These are phyloP conservation scores for Euphorbia schlechtendalii DNA, from an alignment of 441 rosid species.

Conservation along the genomic window DNA sequence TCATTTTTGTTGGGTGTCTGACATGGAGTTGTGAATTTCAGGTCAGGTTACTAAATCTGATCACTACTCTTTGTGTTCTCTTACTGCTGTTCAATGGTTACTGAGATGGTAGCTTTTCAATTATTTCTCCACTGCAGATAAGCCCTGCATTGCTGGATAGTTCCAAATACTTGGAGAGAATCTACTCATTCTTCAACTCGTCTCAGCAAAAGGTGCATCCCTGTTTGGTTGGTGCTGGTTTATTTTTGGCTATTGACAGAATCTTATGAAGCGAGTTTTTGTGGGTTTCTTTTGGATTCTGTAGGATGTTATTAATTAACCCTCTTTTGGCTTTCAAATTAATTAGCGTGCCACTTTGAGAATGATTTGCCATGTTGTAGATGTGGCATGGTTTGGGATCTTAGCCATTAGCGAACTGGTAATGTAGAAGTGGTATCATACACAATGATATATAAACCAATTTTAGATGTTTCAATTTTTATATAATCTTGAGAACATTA, in stretches of 20 bases:
- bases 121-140: background rate
- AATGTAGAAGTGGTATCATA: too few relatives aligned
- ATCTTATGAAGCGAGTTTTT: too few relatives aligned
- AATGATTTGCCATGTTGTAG: background rate
- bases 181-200: background rate
- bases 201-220: background rate
- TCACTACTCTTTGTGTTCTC: background rate
- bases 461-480: too few relatives aligned
- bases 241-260: background rate
- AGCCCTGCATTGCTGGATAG: background rate
- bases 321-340: background rate
- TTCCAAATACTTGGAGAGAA: background rate
- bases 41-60: background rate
- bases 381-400: too few relatives aligned
- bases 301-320: background rate
- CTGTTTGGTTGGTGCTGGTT: background rate
- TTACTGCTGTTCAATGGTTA: background rate
- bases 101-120: background rate
- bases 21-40: conserved; percentile 35
- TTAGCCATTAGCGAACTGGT: too few relatives aligned
- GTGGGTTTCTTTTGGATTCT: background rate
- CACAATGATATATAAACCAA: too few relatives aligned
- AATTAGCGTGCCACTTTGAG: too few relatives aligned
- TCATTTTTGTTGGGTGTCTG: conserved; percentile 45
- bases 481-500: too few relatives aligned